These are phyloP conservation scores for Talaromyces sp. DNA, from an alignment of 2,329 filamentous ascomycete genomes.

Conservation along the genomic window DNA sequence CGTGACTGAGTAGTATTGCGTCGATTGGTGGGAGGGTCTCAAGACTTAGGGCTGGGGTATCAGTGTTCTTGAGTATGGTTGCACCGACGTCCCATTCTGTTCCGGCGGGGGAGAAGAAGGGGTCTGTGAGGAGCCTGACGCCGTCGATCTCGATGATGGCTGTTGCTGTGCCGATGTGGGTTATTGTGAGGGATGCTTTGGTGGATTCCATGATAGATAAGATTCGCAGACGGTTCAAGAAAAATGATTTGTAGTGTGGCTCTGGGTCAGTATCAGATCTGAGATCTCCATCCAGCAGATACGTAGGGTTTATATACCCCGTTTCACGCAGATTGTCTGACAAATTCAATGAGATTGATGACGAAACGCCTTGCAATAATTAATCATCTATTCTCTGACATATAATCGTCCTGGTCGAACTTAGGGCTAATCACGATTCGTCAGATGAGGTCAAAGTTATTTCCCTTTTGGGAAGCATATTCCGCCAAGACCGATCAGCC, in stretches of 20 bases:
- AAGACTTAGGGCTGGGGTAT: constrained; percentile 39
- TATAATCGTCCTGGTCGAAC: background rate
- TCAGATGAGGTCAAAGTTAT: background rate
- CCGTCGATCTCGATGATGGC: constrained; percentile 48
- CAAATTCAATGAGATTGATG: background rate
- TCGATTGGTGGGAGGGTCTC: constrained; percentile 48
- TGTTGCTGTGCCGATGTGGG: constrained; percentile 51
- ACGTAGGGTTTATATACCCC: background rate
- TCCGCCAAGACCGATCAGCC: constrained; percentile 1
- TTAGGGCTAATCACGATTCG: background rate
- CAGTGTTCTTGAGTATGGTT: constrained; percentile 31
- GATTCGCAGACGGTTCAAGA: too few relatives aligned
- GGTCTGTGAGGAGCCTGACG: constrained; percentile 48
- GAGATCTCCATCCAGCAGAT: background rate
- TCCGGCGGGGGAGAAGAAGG: constrained; percentile 46
- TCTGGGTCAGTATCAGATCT: background rate
- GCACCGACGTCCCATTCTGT: constrained; percentile 34
- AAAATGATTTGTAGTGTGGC: too few relatives aligned
- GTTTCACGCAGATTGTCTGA: background rate
- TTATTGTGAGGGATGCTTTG: constrained; percentile 31
- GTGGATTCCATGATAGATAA: constrained; percentile 17
- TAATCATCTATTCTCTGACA: background rate
- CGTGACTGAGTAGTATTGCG: constrained; percentile 52
- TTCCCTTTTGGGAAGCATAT: constrained; percentile 10
- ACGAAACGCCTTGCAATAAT: background rate